Base-by-base conservation (phyloP, 169 alveolate genomes). In the Eimeria falciformis region DNA sequence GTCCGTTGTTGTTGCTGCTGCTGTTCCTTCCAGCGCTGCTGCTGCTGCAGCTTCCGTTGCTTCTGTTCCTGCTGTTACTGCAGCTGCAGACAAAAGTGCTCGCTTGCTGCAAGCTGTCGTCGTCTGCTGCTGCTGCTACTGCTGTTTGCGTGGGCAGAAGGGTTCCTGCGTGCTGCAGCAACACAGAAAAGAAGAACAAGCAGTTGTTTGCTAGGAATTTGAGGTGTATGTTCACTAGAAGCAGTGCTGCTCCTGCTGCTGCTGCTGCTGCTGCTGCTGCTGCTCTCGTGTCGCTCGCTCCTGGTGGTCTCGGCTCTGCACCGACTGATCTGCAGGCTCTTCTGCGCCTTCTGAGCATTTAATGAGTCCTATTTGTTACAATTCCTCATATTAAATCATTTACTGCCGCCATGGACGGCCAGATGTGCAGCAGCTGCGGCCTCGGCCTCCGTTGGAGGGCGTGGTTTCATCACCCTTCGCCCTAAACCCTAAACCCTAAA, bases 231-330 rank as follows among this genome's bases (percentile, higher is more conserved):
- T 23, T 65, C 29, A 5, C 29, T 58, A 7, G 2, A 7, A n/a
- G 6, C 23, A n/a, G 33, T 21, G 81, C 81, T 69, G 81, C 23
- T 69, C 55, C 81, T 69, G 77, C 53, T 5, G 29, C 40, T 69
- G 81, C 53, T 33, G 81, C 53, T 69, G 81, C 53, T 69, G 81
- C 47, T 69, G 81, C 81, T 25, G 81, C 23, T 69, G 47, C 18
- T 69, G 81, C 55, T 27, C 81, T 69, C 50, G 81, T 69, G 81
- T 29, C 81, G 81, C 71, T 58, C n/a, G 71, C 47, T 21, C n/a
- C n/a, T n/a, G n/a, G n/a, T n/a, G n/a, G n/a, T n/a, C n/a, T n/a
- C n/a, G n/a, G n/a, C n/a, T n/a, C n/a, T n/a, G n/a, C n/a, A n/a
- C n/a, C n/a, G n/a, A n/a, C n/a, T n/a, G n/a, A n/a, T n/a, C n/a